These are phyloP conservation scores for Priceomyces medius DNA, from an alignment of 805 yeast genomes.

Conservation along the genomic window DNA sequence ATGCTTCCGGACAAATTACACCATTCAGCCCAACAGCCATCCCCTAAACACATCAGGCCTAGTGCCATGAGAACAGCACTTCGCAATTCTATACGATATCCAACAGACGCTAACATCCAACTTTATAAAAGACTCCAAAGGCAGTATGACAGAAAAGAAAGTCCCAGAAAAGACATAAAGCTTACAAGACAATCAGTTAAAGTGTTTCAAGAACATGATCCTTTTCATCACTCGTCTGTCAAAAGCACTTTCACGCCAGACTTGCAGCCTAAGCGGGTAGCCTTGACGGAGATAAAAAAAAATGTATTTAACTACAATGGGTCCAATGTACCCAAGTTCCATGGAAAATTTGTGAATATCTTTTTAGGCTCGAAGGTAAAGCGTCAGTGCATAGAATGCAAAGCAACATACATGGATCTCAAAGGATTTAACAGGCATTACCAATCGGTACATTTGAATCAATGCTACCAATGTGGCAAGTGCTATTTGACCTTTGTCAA, in stretches of 20 bases:
- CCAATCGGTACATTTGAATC: constrained; percentile 8
- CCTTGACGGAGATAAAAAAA: not conserved
- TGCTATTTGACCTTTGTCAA: constrained; percentile 1
- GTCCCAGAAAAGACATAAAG: not conserved
- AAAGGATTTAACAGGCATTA: constrained; percentile 16
- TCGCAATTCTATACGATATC: constrained; percentile 1
- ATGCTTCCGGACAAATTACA: no score
- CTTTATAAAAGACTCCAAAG: not conserved
- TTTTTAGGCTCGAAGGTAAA: constrained; percentile 9
- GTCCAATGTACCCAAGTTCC: constrained; percentile 15
- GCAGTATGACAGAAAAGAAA: not conserved
- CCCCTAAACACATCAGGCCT: not conserved
- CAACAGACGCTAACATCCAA: not conserved
- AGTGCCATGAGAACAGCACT: constrained; percentile 1
- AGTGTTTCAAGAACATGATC: no score
- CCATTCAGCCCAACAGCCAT: no score
- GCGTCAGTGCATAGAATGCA: constrained; percentile 14
- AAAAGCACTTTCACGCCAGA: no score
- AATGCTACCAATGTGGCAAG: constrained; percentile 4
- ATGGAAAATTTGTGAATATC: constrained; percentile 14
- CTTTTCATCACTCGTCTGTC: no score
- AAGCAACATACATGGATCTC: constrained; percentile 11
- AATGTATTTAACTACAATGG: constrained; percentile 11
- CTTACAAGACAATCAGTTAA: not conserved
- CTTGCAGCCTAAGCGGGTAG: not conserved